These are phyloP conservation scores for Phytophthora pluvialis DNA, from an alignment of 352 stramenopile genomes.

Conservation along the genomic window DNA sequence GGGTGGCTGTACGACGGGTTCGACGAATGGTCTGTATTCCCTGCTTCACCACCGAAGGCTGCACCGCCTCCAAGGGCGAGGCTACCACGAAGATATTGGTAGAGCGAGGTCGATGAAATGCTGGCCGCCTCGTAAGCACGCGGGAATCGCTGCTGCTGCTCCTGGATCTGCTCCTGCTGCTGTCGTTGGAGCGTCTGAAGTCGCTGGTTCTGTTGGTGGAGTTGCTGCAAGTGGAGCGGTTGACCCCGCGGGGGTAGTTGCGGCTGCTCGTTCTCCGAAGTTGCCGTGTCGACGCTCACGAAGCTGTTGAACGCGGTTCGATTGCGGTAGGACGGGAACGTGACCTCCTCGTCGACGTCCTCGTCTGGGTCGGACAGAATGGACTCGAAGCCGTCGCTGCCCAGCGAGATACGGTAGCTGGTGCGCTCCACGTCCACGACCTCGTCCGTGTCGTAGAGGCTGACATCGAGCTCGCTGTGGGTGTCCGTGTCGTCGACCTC, in stretches of 20 bases:
- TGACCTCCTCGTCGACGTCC: conserved; percentile 22
- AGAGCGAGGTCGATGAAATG: conserved; percentile 29
- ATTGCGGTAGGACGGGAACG: conserved; percentile 20
- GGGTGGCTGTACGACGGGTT: conserved; percentile 13
- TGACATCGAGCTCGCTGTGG: conserved; percentile 65
- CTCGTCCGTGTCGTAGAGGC: conserved; percentile 69
- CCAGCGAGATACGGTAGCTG: conserved; percentile 39
- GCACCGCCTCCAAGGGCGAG: background rate
- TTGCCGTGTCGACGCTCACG: conserved; percentile 34
- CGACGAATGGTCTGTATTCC: conserved; percentile 2
- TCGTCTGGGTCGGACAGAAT: conserved; percentile 28
- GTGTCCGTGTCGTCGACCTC: conserved; percentile 42
- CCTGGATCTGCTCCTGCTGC: conserved; percentile 31
- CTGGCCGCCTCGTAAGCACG: conserved; percentile 29
- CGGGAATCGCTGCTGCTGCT: conserved; percentile 31
- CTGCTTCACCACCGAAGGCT: conserved; percentile 1
- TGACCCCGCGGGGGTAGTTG: background rate
- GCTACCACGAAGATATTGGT: conserved; percentile 30
- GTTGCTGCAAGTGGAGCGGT: conserved; percentile 26
- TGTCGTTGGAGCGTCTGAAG: conserved; percentile 33
- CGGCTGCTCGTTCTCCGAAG: conserved; percentile 22
- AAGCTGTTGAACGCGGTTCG: conserved; percentile 36
- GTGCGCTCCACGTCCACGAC: conserved; percentile 19
- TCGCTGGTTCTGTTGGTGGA: conserved; percentile 30
- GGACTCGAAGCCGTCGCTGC: conserved; percentile 37